phyloP scores from a whole-genome alignment of 805 yeast genomes.

The Ogataea nakhonphanomensis region DNA sequence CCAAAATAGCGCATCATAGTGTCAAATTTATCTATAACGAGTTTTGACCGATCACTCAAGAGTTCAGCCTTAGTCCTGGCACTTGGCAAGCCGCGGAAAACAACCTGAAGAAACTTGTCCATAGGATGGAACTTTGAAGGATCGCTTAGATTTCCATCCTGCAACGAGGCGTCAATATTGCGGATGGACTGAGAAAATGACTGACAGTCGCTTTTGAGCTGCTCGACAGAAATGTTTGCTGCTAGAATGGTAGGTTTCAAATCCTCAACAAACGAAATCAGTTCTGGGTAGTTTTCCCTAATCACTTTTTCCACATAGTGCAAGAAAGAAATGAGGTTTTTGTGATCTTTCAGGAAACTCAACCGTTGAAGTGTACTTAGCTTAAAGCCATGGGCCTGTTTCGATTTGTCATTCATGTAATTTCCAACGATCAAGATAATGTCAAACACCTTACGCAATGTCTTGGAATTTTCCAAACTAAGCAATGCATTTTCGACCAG shows the following conservation, averaged over 20 bases:
- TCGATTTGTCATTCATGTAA: slow-evolving; percentile 90
- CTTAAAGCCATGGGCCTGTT: slow-evolving; percentile 91
- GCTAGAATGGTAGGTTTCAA: slow-evolving; percentile 54
- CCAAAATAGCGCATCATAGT: slow-evolving; percentile 80
- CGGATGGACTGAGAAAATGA: slow-evolving; percentile 57
- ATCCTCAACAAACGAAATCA: slow-evolving; percentile 72
- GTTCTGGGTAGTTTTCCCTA: slow-evolving; percentile 79
- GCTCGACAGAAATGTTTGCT: slow-evolving; percentile 78
- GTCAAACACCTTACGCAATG: slow-evolving; percentile 70
- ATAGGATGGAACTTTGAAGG: slow-evolving; percentile 75
- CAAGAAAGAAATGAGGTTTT: slow-evolving; percentile 81
- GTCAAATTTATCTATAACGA: slow-evolving; percentile 63
- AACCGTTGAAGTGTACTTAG: slow-evolving; percentile 85
- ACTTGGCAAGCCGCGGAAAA: slow-evolving; percentile 64
- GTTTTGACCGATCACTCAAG: slow-evolving; percentile 58
- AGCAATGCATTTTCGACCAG: slow-evolving; percentile 71
- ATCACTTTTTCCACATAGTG: slow-evolving; percentile 90
- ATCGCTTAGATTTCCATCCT: slow-evolving; percentile 83
- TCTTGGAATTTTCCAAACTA: slow-evolving; percentile 60
- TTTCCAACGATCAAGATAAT: slow-evolving; percentile 90
- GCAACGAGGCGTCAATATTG: slow-evolving; percentile 71
- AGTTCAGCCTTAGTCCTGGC: slow-evolving; percentile 70
- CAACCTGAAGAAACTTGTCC: slow-evolving; percentile 63
- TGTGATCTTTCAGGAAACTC: slow-evolving; percentile 85
- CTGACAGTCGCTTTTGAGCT: slow-evolving; percentile 67